A percentile compares a stretch with the other conserved stretches of the same genome.
Evolutionary conservation across 306 rosid genomes (phyloP).

Genomic region (Luffa acutangula): DNA sequence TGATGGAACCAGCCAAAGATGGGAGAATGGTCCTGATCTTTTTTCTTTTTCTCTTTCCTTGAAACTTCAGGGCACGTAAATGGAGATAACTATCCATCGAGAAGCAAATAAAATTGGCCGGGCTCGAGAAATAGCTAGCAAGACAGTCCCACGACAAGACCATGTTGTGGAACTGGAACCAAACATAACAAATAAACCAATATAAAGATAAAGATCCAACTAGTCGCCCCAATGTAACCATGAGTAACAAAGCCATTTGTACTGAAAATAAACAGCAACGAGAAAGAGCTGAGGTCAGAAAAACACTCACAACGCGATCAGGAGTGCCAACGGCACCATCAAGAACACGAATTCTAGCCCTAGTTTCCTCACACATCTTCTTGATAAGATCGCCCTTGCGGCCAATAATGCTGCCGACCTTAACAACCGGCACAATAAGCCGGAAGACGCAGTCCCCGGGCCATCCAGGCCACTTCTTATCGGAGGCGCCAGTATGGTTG

Average conservation of each 20-base stretch:
- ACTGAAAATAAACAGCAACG: constrained; percentile 18
- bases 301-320: constrained; percentile 76
- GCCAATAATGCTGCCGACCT: constrained; percentile 91
- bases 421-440: constrained; percentile 68
- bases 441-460: constrained; percentile 89
- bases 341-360: constrained; percentile 88
- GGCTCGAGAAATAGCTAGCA: neutral
- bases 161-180: neutral
- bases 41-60: neutral
- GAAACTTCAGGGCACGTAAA: neutral
- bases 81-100: neutral
- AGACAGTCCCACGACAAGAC: neutral
- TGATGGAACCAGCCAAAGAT: neutral
- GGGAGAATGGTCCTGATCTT: neutral
- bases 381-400: constrained; percentile 91
- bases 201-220: neutral
- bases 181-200: neutral
- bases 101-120: neutral
- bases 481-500: constrained; percentile 12
- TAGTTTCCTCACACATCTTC: constrained; percentile 89
- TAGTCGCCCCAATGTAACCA: neutral
- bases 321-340: constrained; percentile 75
- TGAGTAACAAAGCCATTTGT: neutral
- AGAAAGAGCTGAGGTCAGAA: neutral
- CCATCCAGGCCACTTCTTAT: constrained; percentile 92